phyloP scores from a whole-genome alignment of 2,329 filamentous ascomycete species.

The Alternaria rosae region DNA sequence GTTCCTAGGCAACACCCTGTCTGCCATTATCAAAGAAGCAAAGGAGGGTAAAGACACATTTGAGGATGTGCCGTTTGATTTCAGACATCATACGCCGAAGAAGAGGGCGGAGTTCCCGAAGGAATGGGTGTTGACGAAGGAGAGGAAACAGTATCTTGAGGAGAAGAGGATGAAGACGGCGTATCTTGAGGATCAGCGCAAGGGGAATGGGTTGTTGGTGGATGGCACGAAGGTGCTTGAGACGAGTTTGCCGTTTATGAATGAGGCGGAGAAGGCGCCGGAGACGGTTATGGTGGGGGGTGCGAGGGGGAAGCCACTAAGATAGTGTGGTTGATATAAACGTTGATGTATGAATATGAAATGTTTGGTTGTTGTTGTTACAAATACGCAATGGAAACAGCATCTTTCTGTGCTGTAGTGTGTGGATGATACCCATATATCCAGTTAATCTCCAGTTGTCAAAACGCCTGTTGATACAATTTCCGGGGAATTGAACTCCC shows the following conservation, averaged over 20 bases:
- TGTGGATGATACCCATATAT: not conserved
- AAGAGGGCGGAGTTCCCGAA: constrained; percentile 75
- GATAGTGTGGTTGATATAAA: not conserved
- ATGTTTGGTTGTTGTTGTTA: not conserved
- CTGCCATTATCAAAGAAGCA: constrained; percentile 75
- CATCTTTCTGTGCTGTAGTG: not conserved
- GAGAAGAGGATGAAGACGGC: constrained; percentile 62
- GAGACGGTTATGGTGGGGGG: constrained; percentile 29
- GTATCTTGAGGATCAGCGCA: constrained; percentile 63
- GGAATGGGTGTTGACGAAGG: constrained; percentile 79
- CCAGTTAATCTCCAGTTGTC: not conserved
- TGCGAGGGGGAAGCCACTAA: constrained; percentile 18
- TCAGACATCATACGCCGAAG: constrained; percentile 80
- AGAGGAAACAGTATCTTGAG: constrained; percentile 72
- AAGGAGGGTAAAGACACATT: constrained; percentile 81
- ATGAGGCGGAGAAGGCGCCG: constrained; percentile 15
- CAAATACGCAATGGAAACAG: not conserved
- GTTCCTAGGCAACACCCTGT: constrained; percentile 82
- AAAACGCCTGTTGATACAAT: not conserved
- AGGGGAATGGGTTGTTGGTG: constrained; percentile 64
- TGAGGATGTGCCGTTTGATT: constrained; percentile 87
- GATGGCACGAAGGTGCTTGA: constrained; percentile 56
- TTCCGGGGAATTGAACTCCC: not conserved
- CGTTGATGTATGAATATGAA: constrained; percentile 3
- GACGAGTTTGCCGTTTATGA: constrained; percentile 36